Evolutionary conservation across 1,284 basidiomycete species (phyloP).

Genomic region (Austropuccinia psidii): DNA sequence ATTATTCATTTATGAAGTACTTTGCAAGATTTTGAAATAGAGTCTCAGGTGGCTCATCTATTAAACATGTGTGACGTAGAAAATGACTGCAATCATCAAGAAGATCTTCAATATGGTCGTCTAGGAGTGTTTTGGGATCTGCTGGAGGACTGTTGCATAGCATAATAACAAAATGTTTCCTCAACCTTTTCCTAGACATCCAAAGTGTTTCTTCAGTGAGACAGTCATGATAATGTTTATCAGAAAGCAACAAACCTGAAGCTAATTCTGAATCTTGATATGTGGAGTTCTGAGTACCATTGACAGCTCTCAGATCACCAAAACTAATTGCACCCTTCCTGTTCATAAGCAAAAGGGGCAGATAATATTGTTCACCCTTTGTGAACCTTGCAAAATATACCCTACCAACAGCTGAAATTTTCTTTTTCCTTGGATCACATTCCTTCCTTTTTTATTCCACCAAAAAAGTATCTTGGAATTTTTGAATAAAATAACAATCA

Average conservation of each 20-base stretch:
- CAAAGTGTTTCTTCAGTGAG: slow-evolving; percentile 48
- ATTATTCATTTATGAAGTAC: too few relatives aligned
- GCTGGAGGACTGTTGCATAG: too few relatives aligned
- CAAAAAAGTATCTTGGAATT: neutral
- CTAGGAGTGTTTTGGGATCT: too few relatives aligned
- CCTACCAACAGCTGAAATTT: slow-evolving; percentile 47
- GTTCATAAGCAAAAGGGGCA: slow-evolving; percentile 49
- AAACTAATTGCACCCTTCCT: too few relatives aligned
- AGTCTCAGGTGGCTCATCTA: too few relatives aligned
- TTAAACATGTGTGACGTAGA: too few relatives aligned
- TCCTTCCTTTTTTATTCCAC: neutral
- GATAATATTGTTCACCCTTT: slow-evolving; percentile 49
- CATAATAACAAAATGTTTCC: slow-evolving; percentile 51
- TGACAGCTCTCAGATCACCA: too few relatives aligned
- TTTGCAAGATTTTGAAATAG: too few relatives aligned
- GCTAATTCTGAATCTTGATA: too few relatives aligned
- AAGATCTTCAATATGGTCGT: too few relatives aligned
- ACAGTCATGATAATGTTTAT: too few relatives aligned
- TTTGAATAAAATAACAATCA: neutral
- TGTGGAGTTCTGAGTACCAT: slow-evolving; percentile 39
- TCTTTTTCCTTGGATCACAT: slow-evolving; percentile 41
- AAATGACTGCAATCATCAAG: slow-evolving; percentile 49
- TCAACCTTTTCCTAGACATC: slow-evolving; percentile 46
- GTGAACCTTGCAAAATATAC: slow-evolving; percentile 47
- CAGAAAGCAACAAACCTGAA: slow-evolving; percentile 49